These are phyloP conservation scores for Candida arabinofermentans DNA, from an alignment of 805 yeast species.

Conservation along the genomic window DNA sequence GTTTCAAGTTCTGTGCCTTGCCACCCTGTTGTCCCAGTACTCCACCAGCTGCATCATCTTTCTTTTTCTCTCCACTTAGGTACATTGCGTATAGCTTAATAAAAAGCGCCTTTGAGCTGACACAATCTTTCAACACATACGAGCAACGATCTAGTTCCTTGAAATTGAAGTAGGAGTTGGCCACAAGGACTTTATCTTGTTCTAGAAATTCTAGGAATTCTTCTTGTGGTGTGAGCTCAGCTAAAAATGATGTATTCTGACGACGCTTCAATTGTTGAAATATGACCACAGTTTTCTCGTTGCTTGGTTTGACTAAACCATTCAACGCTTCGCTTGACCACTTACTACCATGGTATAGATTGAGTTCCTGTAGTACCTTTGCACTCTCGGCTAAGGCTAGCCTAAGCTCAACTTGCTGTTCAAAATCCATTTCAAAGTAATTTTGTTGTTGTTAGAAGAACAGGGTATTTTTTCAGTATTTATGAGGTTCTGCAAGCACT, in stretches of 20 bases:
- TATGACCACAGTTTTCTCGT: constrained; percentile 18
- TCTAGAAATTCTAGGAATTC: constrained; percentile 32
- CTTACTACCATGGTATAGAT: constrained; percentile 67
- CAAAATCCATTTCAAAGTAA: constrained; percentile 23
- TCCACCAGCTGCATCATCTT: constrained; percentile 69
- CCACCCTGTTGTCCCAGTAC: constrained; percentile 44
- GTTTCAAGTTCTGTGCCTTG: constrained; percentile 26
- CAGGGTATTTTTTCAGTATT: neutral
- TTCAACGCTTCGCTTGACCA: constrained; percentile 82
- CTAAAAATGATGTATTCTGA: constrained; percentile 10
- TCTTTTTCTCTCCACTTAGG: constrained; percentile 72
- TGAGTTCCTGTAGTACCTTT: constrained; percentile 46
- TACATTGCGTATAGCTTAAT: constrained; percentile 64
- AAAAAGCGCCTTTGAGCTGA: constrained; percentile 52
- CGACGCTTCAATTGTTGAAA: constrained; percentile 16
- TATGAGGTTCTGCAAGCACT: no score
- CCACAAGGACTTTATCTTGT: constrained; percentile 49
- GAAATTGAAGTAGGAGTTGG: constrained; percentile 70
- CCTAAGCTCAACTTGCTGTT: constrained; percentile 23
- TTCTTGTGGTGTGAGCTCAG: constrained; percentile 13
- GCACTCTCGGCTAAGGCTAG: constrained; percentile 38
- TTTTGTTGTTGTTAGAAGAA: neutral
- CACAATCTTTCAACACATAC: constrained; percentile 47
- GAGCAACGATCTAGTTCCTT: constrained; percentile 83
- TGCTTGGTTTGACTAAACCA: constrained; percentile 41